Conservation (phyloP, 2,329 filamentous ascomycete species). For the Exserohilum turcica region DNA sequence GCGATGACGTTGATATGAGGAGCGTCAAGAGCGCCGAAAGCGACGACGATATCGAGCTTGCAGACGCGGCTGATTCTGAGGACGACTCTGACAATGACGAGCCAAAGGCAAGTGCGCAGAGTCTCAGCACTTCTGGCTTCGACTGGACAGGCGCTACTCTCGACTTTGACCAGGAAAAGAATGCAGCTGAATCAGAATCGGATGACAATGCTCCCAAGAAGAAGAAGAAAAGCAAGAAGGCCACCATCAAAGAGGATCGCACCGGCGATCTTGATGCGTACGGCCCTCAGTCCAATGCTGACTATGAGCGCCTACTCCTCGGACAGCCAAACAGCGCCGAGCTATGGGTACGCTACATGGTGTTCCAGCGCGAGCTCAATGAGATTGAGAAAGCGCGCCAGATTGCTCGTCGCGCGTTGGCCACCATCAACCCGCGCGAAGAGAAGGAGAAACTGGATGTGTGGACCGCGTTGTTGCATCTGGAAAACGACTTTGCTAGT, state of each 20-base stretch:
- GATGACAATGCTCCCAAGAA: conserved; percentile 57
- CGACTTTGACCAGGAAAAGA: conserved; percentile 59
- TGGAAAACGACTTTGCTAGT: conserved; percentile 88
- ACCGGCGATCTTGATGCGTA: conserved; percentile 90
- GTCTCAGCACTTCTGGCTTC: conserved; percentile 76
- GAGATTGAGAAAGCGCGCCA: conserved; percentile 87
- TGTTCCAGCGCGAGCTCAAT: conserved; percentile 92
- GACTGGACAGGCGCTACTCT: conserved; percentile 78
- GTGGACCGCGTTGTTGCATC: conserved; percentile 92
- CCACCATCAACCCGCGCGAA: conserved; percentile 88
- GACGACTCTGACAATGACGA: conserved; percentile 30
- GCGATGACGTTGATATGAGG: conserved; percentile 53
- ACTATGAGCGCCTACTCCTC: conserved; percentile 91
- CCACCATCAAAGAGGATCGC: conserved; percentile 80
- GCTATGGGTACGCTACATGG: conserved; percentile 97
- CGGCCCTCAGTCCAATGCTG: conserved; percentile 85
- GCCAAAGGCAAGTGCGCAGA: conserved; percentile 33
- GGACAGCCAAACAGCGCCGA: conserved; percentile 91
- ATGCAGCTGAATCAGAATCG: conserved; percentile 58
- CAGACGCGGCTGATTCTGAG: conserved; percentile 42
- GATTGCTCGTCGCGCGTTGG: conserved; percentile 86
- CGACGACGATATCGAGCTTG: conserved; percentile 45
- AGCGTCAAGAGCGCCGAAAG: conserved; percentile 49
- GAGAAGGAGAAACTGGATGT: conserved; percentile 92
- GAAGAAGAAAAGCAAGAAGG: conserved; percentile 75